Evolutionary conservation across 768 basidiomycete genomes (phyloP).

Genomic region (Chlorophyllum brunneum): DNA sequence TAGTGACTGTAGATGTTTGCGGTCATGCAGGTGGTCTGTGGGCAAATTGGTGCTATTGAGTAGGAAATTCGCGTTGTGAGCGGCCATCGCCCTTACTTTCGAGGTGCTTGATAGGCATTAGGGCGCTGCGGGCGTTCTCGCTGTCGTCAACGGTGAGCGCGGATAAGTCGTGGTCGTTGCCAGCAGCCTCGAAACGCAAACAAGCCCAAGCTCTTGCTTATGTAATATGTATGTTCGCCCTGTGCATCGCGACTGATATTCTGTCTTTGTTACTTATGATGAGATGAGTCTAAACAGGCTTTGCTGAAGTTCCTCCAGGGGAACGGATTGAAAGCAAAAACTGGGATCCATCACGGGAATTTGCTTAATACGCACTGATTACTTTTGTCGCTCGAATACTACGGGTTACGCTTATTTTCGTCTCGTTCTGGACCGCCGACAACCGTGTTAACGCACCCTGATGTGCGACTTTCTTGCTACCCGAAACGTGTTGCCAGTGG

Average conservation of each 20-base stretch:
- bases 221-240: conserved; percentile 19
- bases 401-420: conserved; percentile 3
- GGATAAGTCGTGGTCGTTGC: conserved; percentile 29
- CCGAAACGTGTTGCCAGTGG: not conserved
- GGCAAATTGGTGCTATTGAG: conserved; percentile 13
- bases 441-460: conserved; percentile 1
- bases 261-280: no score
- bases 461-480: not conserved
- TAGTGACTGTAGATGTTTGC: conserved; percentile 82
- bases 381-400: not conserved
- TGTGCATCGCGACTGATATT: no score
- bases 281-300: no score
- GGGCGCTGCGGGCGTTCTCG: conserved; percentile 16
- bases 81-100: conserved; percentile 54
- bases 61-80: not conserved
- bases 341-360: no score
- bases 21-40: conserved; percentile 79
- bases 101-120: conserved; percentile 80
- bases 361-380: not conserved
- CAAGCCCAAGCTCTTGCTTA: conserved; percentile 23
- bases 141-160: conserved; percentile 25
- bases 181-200: conserved; percentile 26
- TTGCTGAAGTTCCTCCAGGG: no score
- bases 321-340: no score
- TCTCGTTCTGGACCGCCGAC: conserved; percentile 2